phyloP scores from a whole-genome alignment of 495 filamentous ascomycete genomes.

The Cudoniella acicularis region DNA sequence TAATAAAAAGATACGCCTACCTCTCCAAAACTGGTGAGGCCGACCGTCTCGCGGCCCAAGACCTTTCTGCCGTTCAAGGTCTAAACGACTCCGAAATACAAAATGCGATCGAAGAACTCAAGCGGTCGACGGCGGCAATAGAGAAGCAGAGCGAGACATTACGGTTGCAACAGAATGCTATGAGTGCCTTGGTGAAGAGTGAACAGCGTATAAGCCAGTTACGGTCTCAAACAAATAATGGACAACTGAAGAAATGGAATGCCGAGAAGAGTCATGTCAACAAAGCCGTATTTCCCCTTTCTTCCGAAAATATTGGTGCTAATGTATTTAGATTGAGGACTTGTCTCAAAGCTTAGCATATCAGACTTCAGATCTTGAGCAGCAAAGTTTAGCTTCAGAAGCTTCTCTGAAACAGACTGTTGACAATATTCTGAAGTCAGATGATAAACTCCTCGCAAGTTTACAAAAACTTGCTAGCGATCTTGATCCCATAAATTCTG shows the following conservation, averaged over 20 bases:
- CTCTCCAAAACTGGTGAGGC: conserved; percentile 35
- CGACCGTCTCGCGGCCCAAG: conserved; percentile 32
- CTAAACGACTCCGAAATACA: conserved; percentile 38
- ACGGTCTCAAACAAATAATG: conserved; percentile 27
- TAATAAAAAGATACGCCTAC: conserved; percentile 30
- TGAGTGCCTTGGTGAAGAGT: conserved; percentile 33
- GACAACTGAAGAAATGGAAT: conserved; percentile 30
- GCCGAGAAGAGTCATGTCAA: conserved; percentile 29
- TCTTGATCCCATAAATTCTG: conserved; percentile 36
- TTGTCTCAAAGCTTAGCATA: conserved; percentile 35
- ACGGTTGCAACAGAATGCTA: conserved; percentile 39
- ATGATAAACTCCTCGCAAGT: conserved; percentile 44
- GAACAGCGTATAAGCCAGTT: conserved; percentile 24
- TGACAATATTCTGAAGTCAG: conserved; percentile 35
- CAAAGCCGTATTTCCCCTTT: conserved; percentile 27
- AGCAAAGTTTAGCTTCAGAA: conserved; percentile 26
- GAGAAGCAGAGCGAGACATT: conserved; percentile 41
- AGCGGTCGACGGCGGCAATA: conserved; percentile 42
- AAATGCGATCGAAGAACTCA: conserved; percentile 41
- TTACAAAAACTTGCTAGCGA: conserved; percentile 46
- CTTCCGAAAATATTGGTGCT: background rate
- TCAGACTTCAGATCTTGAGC: conserved; percentile 38
- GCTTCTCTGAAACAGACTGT: conserved; percentile 31
- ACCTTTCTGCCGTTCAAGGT: conserved; percentile 30
- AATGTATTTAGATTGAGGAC: conserved; percentile 33